phyloP scores from a whole-genome alignment of 345 rosid species.

The Aquilaria yunnanensis region DNA sequence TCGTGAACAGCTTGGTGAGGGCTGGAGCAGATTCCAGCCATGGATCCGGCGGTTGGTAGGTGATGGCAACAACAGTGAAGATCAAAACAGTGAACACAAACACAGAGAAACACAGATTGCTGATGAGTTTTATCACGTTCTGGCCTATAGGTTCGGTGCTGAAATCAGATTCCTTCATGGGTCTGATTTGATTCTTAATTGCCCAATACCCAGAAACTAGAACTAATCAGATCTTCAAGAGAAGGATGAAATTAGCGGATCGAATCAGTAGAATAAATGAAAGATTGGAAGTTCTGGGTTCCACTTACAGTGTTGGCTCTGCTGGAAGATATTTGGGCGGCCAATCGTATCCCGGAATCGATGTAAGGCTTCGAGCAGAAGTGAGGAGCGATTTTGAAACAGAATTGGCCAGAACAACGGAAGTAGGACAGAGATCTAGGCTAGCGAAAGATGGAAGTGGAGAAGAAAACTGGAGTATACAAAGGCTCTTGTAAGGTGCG shows the following conservation, averaged over 20 bases:
- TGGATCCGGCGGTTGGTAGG: conserved; percentile 96
- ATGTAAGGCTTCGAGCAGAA: too few species aligned
- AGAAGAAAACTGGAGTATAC: too few species aligned
- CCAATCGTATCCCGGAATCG: too few species aligned
- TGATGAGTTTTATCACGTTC: conserved; percentile 67
- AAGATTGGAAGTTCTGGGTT: too few species aligned
- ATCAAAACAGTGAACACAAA: conserved; percentile 81
- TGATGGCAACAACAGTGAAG: conserved; percentile 75
- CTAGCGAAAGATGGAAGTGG: too few species aligned
- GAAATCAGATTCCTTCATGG: conserved; percentile 65
- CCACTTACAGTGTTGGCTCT: too few species aligned
- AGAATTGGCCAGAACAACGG: too few species aligned
- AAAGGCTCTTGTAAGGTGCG: too few species aligned
- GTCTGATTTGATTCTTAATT: conserved; percentile 4
- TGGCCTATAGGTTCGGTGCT: conserved; percentile 71
- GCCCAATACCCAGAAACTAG: conserved; percentile 5
- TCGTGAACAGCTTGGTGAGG: conserved; percentile 64
- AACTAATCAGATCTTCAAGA: conserved; percentile 6
- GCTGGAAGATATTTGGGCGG: too few species aligned
- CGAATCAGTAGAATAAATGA: too few species aligned
- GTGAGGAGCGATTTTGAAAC: too few species aligned
- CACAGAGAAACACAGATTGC: conserved; percentile 90
- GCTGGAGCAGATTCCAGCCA: conserved; percentile 94
- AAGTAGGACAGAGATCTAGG: too few species aligned
- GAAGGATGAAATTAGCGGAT: background rate